Conservation (phyloP, 805 yeast genomes). For the Kazachstania bromeliacearum region DNA sequence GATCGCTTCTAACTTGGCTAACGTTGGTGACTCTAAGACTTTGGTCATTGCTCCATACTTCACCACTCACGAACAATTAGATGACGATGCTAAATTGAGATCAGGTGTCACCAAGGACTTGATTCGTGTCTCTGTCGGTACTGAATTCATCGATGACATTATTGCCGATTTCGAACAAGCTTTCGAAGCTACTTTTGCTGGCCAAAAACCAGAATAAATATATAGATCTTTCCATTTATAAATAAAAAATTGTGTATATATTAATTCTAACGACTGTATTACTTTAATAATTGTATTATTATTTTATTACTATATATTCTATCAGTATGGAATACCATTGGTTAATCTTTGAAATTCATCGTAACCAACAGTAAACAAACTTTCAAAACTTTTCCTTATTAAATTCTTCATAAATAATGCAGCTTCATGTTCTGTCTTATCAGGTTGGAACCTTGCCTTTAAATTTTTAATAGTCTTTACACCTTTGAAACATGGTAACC, state of each 20-base stretch:
- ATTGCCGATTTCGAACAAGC: slow-evolving; percentile 84
- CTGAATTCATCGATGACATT: slow-evolving; percentile 85
- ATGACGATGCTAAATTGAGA: slow-evolving; percentile 66
- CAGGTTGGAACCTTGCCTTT: slow-evolving; percentile 69
- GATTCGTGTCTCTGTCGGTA: slow-evolving; percentile 84
- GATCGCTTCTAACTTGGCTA: slow-evolving; percentile 86
- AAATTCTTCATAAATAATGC: slow-evolving; percentile 65
- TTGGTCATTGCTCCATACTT: slow-evolving; percentile 92
- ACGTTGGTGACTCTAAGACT: slow-evolving; percentile 94
- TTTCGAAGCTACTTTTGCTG: slow-evolving; percentile 41
- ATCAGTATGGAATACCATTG: slow-evolving; percentile 87
- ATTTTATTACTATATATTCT: background rate
- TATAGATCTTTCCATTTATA: slow-evolving; percentile 1
- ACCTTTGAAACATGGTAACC: slow-evolving; percentile 92
- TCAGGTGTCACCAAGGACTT: slow-evolving; percentile 86
- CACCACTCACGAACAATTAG: slow-evolving; percentile 90
- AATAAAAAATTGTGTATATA: background rate
- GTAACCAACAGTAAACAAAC: slow-evolving; percentile 85
- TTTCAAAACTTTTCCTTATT: slow-evolving; percentile 74
- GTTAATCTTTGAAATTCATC: slow-evolving; percentile 96
- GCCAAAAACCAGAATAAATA: slow-evolving; percentile 14
- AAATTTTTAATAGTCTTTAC: slow-evolving; percentile 68
- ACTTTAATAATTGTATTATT: background rate
- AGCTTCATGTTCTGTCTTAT: slow-evolving; percentile 77
- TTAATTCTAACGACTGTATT: too few relatives aligned